Base-by-base conservation (phyloP, 345 rosid genomes). In the Dimocarpus longan region DNA sequence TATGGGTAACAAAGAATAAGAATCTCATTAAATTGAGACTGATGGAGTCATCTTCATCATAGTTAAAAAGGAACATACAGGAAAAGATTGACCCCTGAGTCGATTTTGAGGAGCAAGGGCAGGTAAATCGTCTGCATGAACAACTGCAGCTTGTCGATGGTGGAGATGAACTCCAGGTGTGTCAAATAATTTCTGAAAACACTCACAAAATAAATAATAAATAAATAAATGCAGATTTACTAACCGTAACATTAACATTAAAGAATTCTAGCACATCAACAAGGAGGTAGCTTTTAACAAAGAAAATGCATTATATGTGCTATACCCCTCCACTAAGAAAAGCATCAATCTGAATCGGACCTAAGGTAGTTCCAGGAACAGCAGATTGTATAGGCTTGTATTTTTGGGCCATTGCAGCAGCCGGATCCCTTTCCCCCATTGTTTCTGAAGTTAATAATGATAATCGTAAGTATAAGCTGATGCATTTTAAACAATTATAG, bases 161-260 rank as follows among this genome's bases (percentile, higher is more conserved):
- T 93, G 98, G 68, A 95, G 88, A 88, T 95, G 99, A 73, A 95
- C 97, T 48, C 99, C 99, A 28, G 98, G 99, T 32, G 98, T 95
- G 74, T 95, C 99, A 83, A 82, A 91, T 54, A 93, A 66, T 82
- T 93, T 95, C 98, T 95, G 89, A 46, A 71, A 64, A 48, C 19
- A 56, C 13, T 71, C 70, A 43, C 66, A 15, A 57, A 37, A n/a
- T 13, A 44, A 37, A 46, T 46, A 37, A n/a, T 13, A 44, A 37
- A 46, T 46, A 28, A 43, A 6, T 24, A 24, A 70, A 13, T 21
- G 50, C 18, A 67, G 44, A 16, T 22, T 44, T 19, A 70, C 52
- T 15, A 56, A 68, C 19, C 39, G n/a, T 70, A 79, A 28, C 0
- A 72, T 72, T 62, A 62, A 24, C 21, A 60, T 18, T 73, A 46